Percentiles rank a stretch among this genome's conserved stretches.
phyloP scores from a whole-genome alignment of 1,284 basidiomycete genomes.

The Moesziomyces antarcticus region DNA sequence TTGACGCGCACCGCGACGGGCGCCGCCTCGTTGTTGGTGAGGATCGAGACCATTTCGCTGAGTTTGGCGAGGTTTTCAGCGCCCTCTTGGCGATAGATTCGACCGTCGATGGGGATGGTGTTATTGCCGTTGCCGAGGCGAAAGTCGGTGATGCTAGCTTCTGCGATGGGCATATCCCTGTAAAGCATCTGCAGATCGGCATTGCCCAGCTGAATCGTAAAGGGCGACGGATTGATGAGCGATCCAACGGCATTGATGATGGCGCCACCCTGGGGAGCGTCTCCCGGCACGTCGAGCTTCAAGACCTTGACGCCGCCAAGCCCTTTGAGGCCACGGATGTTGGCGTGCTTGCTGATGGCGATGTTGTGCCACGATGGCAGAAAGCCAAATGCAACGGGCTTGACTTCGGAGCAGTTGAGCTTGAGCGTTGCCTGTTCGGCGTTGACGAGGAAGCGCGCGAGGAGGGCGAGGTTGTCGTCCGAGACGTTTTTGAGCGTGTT shows the following conservation, averaged over 20 bases:
- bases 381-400: slow-evolving; percentile 74
- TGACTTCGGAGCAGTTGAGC: slow-evolving; percentile 73
- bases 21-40: slow-evolving; percentile 76
- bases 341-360: slow-evolving; percentile 43
- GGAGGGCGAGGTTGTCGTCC: slow-evolving; percentile 52
- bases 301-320: slow-evolving; percentile 74
- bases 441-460: slow-evolving; percentile 73
- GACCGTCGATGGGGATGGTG: slow-evolving; percentile 74
- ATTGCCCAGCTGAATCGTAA: slow-evolving; percentile 76
- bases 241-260: slow-evolving; percentile 74
- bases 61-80: slow-evolving; percentile 71
- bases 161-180: slow-evolving; percentile 74
- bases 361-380: slow-evolving; percentile 49
- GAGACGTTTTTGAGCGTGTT: slow-evolving; percentile 60
- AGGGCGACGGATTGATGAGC: slow-evolving; percentile 78
- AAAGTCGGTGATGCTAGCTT: slow-evolving; percentile 69
- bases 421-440: slow-evolving; percentile 78
- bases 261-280: slow-evolving; percentile 77
- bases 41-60: slow-evolving; percentile 77
- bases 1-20: slow-evolving; percentile 73
- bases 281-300: slow-evolving; percentile 77
- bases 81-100: slow-evolving; percentile 73
- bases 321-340: slow-evolving; percentile 73
- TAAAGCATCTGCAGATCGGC: slow-evolving; percentile 76
- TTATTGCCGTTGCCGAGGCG: slow-evolving; percentile 70